Percentiles rank a stretch among this genome's conserved stretches.
Evolutionary conservation across 352 stramenopile genomes (phyloP).

Genomic region (Globisporangium sylvaticum): DNA sequence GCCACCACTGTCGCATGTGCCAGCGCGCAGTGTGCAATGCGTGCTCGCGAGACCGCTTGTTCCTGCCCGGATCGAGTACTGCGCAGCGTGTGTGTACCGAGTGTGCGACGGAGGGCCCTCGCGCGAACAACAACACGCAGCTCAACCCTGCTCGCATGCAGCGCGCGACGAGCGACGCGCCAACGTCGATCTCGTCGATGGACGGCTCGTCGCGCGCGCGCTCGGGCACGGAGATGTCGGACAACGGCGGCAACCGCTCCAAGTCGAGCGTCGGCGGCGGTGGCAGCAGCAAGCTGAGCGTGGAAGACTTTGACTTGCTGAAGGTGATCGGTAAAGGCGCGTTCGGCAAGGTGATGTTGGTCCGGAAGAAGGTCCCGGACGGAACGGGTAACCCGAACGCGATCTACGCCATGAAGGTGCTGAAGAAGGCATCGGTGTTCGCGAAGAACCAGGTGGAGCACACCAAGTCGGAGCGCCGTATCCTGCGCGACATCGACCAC

Average conservation of each 20-base stretch:
- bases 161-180: slow-evolving; percentile 57
- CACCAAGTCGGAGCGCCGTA: slow-evolving; percentile 90
- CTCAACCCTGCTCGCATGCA: slow-evolving; percentile 40
- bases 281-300: slow-evolving; percentile 63
- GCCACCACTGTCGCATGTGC: slow-evolving; percentile 88
- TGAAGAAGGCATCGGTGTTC: slow-evolving; percentile 90
- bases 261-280: slow-evolving; percentile 36
- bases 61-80: slow-evolving; percentile 80
- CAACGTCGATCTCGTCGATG: slow-evolving; percentile 19
- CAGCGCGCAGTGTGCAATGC: slow-evolving; percentile 86
- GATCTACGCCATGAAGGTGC: slow-evolving; percentile 93
- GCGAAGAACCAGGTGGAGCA: slow-evolving; percentile 93
- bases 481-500: slow-evolving; percentile 89
- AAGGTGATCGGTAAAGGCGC: slow-evolving; percentile 95
- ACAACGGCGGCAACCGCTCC: slow-evolving; percentile 39
- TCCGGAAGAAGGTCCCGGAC: slow-evolving; percentile 89
- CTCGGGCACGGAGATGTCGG: slow-evolving; percentile 78
- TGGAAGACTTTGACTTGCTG: slow-evolving; percentile 94
- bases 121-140: slow-evolving; percentile 44
- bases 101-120: slow-evolving; percentile 80
- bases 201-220: slow-evolving; percentile 39
- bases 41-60: slow-evolving; percentile 81
- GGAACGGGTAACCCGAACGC: slow-evolving; percentile 55
- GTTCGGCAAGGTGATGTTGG: slow-evolving; percentile 96
- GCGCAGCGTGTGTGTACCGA: slow-evolving; percentile 86